A percentile compares a stretch with the other conserved stretches of the same genome.
These are phyloP conservation scores for Blastomyces emzantsi DNA, from an alignment of 2,329 filamentous ascomycete genomes.

Conservation along the genomic window DNA sequence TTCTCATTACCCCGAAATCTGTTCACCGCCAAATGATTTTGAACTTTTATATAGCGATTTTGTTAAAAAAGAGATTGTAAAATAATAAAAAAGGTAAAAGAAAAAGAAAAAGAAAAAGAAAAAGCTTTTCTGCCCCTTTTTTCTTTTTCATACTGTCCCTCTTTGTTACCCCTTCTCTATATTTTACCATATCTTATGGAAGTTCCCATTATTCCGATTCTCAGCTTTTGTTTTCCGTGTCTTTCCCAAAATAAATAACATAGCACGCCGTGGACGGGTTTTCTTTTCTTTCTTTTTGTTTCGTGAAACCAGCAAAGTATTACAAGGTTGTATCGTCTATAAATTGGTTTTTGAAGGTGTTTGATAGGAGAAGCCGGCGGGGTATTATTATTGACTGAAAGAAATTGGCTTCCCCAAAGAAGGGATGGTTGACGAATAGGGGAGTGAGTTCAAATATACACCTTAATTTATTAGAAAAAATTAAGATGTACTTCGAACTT, in stretches of 20 bases:
- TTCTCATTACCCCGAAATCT: background rate
- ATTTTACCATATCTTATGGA: slow-evolving; percentile 1
- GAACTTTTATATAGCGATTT: background rate
- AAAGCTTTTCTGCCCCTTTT: too few relatives aligned
- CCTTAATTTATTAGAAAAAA: background rate
- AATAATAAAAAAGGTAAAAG: background rate
- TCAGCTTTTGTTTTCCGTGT: background rate
- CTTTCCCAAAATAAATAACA: background rate
- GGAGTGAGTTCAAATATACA: background rate
- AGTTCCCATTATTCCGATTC: background rate
- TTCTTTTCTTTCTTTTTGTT: background rate
- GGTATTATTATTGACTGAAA: background rate
- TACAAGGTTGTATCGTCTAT: slow-evolving; percentile 7
- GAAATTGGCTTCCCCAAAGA: background rate
- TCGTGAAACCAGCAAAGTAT: slow-evolving; percentile 5
- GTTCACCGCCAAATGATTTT: background rate
- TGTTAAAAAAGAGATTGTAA: background rate
- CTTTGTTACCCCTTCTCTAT: background rate
- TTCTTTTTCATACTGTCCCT: background rate
- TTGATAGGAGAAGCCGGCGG: background rate
- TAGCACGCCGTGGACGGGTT: slow-evolving; percentile 1
- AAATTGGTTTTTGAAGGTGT: background rate
- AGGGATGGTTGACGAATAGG: background rate
- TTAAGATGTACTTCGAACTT: slow-evolving; percentile 6
- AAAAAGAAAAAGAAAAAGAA: too few relatives aligned